Evolutionary conservation across 345 rosid species (phyloP).

Genomic region (Eucalyptus erythrocorys): DNA sequence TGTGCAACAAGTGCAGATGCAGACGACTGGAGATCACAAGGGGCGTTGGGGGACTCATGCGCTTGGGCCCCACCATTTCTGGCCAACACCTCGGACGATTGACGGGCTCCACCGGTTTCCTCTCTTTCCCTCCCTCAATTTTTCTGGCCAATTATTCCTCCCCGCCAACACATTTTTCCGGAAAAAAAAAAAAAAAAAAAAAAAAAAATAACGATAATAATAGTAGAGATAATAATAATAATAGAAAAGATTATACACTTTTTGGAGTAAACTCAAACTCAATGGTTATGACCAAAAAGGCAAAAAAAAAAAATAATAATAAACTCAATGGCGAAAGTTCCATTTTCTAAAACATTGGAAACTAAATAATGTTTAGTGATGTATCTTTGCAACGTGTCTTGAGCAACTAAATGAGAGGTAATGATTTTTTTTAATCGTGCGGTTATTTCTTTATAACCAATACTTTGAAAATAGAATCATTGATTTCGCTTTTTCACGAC

Average conservation of each 20-base stretch:
- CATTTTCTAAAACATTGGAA: not conserved
- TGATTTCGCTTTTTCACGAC: fast-evolving
- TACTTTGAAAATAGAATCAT: fast-evolving
- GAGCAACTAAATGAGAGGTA: not conserved
- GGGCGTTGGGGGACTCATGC: not conserved
- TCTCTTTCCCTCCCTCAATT: not conserved
- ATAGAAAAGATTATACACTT: too few relatives aligned
- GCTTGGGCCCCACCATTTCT: not conserved
- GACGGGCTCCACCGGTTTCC: not conserved
- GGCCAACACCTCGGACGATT: not conserved
- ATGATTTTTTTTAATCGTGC: too few relatives aligned
- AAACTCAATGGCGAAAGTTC: not conserved
- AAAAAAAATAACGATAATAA: not conserved
- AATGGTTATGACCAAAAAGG: too few relatives aligned
- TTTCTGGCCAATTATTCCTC: too few relatives aligned
- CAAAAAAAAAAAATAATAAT: too few relatives aligned
- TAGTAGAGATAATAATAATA: not conserved
- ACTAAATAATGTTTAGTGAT: not conserved
- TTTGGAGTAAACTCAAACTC: not conserved
- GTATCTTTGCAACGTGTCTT: fast-evolving
- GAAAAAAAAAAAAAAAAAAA: not conserved
- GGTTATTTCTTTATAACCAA: not conserved
- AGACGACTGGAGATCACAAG: not conserved
- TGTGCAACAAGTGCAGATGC: not conserved
- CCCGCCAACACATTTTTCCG: too few relatives aligned